Percentiles rank a stretch among this genome's conserved stretches.
These are phyloP conservation scores for Capronia epimyces DNA, from an alignment of 2,329 filamentous ascomycete genomes.

Conservation along the genomic window DNA sequence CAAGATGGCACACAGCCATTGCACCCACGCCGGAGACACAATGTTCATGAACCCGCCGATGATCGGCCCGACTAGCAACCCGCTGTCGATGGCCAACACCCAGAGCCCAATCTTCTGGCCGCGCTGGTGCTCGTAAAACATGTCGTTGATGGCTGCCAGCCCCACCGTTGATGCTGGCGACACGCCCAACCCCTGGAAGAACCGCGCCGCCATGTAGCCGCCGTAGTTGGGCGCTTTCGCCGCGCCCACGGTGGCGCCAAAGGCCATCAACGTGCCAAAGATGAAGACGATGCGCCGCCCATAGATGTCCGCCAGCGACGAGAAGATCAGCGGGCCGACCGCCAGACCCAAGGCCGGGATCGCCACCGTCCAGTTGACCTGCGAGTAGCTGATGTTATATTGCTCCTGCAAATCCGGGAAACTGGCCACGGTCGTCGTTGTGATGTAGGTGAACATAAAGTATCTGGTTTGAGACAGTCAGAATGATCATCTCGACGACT, in stretches of 20 bases:
- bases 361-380: constrained; percentile 53
- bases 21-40: constrained; percentile 48
- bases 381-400: constrained; percentile 42
- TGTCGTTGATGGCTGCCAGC: constrained; percentile 49
- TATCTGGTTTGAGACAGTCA: constrained; percentile 36
- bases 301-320: constrained; percentile 48
- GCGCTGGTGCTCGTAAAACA: constrained; percentile 54
- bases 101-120: constrained; percentile 53
- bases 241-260: constrained; percentile 41
- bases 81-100: constrained; percentile 53
- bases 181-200: constrained; percentile 55
- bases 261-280: constrained; percentile 39
- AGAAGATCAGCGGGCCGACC: constrained; percentile 49
- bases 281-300: constrained; percentile 50
- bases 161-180: constrained; percentile 52
- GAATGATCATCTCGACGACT: too few species aligned
- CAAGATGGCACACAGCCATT: constrained; percentile 52
- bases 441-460: constrained; percentile 56
- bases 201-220: constrained; percentile 54
- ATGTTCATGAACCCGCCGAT: constrained; percentile 51
- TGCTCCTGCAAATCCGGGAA: constrained; percentile 47
- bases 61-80: constrained; percentile 47
- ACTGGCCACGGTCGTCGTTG: constrained; percentile 52
- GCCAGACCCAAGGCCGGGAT: constrained; percentile 49
- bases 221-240: constrained; percentile 40